Conservation (phyloP, 1,139 yeast species). For the Pichia sp. region DNA sequence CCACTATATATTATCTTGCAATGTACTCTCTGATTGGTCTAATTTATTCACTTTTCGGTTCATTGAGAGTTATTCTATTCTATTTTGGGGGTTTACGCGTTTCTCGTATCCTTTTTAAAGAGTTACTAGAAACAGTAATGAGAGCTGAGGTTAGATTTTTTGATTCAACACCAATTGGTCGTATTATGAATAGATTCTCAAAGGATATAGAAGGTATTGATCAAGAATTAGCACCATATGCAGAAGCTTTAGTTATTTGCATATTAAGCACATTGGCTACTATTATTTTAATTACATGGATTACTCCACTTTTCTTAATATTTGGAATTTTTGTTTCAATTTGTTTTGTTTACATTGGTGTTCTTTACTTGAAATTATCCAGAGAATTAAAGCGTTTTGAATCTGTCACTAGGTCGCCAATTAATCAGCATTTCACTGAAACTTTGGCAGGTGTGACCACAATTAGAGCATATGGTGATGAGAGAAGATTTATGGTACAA, state of each 20-base stretch:
- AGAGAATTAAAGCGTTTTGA: slow-evolving; percentile 90
- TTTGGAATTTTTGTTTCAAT: slow-evolving; percentile 63
- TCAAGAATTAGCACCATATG: slow-evolving; percentile 82
- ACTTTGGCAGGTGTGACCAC: slow-evolving; percentile 89
- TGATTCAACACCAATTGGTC: slow-evolving; percentile 93
- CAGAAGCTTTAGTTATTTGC: slow-evolving; percentile 67
- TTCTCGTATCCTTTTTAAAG: slow-evolving; percentile 65
- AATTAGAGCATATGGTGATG: slow-evolving; percentile 94
- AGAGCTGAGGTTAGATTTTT: slow-evolving; percentile 83
- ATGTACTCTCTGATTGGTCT: slow-evolving; percentile 70
- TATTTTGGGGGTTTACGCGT: slow-evolving; percentile 74
- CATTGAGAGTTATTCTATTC: slow-evolving; percentile 52
- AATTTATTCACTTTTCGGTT: slow-evolving; percentile 47
- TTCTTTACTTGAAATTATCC: slow-evolving; percentile 71
- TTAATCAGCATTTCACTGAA: slow-evolving; percentile 94
- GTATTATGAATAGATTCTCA: slow-evolving; percentile 95
- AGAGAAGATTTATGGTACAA: slow-evolving; percentile 74
- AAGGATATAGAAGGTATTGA: slow-evolving; percentile 93
- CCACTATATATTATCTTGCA: slow-evolving; percentile 57
- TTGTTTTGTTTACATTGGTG: slow-evolving; percentile 67
- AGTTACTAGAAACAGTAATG: slow-evolving; percentile 57
- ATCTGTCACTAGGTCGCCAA: slow-evolving; percentile 86
- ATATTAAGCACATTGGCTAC: slow-evolving; percentile 65
- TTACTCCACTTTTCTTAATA: slow-evolving; percentile 80
- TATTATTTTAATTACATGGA: slow-evolving; percentile 63